Percentiles rank a stretch among this genome's conserved stretches.
Conservation (phyloP, 768 basidiomycete genomes). For the Stropharia rugosoannulata region DNA sequence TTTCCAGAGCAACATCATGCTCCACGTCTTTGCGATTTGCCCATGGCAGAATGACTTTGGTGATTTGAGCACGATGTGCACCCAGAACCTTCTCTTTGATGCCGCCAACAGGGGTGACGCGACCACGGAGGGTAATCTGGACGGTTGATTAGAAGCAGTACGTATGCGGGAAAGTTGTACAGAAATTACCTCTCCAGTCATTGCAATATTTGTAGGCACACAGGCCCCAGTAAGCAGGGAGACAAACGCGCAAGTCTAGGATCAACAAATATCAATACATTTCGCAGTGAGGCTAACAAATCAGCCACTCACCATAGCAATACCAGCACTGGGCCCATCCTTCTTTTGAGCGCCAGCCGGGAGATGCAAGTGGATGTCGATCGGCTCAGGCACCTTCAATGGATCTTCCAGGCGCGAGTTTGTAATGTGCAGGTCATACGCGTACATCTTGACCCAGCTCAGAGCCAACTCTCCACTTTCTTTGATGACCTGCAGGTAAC, state of each 20-base stretch:
- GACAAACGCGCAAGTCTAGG: constrained; percentile 79
- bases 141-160: background rate
- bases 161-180: constrained; percentile 8
- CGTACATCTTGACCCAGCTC: constrained; percentile 89
- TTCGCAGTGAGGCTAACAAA: background rate
- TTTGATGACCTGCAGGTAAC: constrained; percentile 65
- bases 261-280: background rate
- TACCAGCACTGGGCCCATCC: constrained; percentile 89
- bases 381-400: constrained; percentile 64
- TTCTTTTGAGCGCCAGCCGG: constrained; percentile 92
- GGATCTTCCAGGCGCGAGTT: constrained; percentile 69
- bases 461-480: constrained; percentile 89
- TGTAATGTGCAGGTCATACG: constrained; percentile 79
- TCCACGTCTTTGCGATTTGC: constrained; percentile 87
- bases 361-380: constrained; percentile 88
- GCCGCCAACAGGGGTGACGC: constrained; percentile 82
- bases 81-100: constrained; percentile 93
- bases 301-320: constrained; percentile 67
- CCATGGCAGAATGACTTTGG: constrained; percentile 81
- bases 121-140: constrained; percentile 80
- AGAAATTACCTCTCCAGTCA: constrained; percentile 79
- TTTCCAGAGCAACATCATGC: constrained; percentile 75
- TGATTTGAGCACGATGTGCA: constrained; percentile 83
- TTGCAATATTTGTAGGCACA: constrained; percentile 72
- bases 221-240: constrained; percentile 78